Base-by-base conservation (phyloP, 108 stramenopile species). In the Conticribra weissflogii region DNA sequence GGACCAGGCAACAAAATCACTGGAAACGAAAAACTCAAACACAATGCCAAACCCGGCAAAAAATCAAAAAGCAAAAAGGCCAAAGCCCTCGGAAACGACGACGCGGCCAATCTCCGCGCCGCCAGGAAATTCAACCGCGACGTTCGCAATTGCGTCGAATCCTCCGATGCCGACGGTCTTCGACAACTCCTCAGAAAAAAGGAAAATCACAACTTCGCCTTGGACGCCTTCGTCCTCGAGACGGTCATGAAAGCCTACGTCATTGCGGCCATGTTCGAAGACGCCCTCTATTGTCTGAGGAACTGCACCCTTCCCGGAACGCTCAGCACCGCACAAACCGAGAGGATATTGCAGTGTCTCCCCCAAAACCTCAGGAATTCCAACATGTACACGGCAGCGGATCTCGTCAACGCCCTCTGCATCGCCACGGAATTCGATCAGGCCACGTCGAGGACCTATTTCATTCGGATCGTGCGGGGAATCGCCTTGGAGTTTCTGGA, bases 251-350 rank as follows among this genome's bases (percentile, higher is more conserved):
- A 96, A 73, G 92, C 92, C 1, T 94, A 90, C 54, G 86, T 93
- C 32, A 87, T 92, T 77, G 92, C 92, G 12, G 95, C 95, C 56
- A 90, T 93, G 91, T 93, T 96, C 69, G 95, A 96, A 41, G 95
- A 96, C 62, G 95, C 92, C 1, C 63, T 96, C 14, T 92, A 92
- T 61, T 96, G 95, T 67, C 68, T 93, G 2, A 85, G 92, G 7
- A 88, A 92, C 63, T 93, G 91, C 69, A 79, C 89, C 22, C 69
- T 90, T 0, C 92, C 91, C 0, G 92, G 87, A 27, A 96, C 94
- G 12, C 59, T 96, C 0, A 77, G 81, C 17, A 68, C 81, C 0
- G 30, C 64, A 2, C 90, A 96, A 65, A 83, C 86, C 14, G 94
- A 95, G 64, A 82, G 88, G 27, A 93, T 96, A 54, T 68, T 96